Base-by-base conservation (phyloP, 176 grass and related monocot species). In the Guadua angustifolia region DNA sequence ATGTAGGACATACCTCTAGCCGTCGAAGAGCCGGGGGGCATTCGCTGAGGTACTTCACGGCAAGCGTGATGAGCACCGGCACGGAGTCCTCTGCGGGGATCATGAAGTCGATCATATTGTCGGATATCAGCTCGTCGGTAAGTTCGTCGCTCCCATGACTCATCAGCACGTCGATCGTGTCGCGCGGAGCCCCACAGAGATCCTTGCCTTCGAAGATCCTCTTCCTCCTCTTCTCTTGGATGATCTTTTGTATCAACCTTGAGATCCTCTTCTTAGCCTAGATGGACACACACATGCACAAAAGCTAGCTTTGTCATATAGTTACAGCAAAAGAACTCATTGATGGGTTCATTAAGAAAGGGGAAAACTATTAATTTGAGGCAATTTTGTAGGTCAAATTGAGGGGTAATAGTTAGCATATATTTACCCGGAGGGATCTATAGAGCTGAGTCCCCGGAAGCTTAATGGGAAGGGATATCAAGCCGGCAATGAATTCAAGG, bases 31-130 rank as follows among this genome's bases (percentile, higher is more conserved):
- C 93, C 35, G 89, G 77, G 47, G 89, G 89, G 82, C 91, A 95
- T 42, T 99, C 93, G 58, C 91, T 94, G 74, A 99, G 86, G 71
- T 86, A 99, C 91, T 99, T 99, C 84, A 95, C 69, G n/a, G 96
- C 88, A 19, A 99, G 89, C 13, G 96, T 95, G 87, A 99, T 89
- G 24, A 99, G 93, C 47, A 95, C 89, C 1, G 93, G 96, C 59
- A 99, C 93, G 3, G 93, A 99, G 81, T 99, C 96, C 88, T 99
- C 96, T 1, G 93, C 96, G 0, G 96, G 96, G 63, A 99, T 99
- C 96, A 99, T 99, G 16, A 99, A 74, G 86, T 99, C 96, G 72
- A 99, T 91, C 89, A 99, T 95, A 56, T 99, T 99, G 86, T 99
- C 91, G 0, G 96, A 99, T 26, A 99, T 95, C 63, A 99, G 82